Percentiles rank a stretch among this genome's conserved stretches.
Conservation (phyloP, 2,329 filamentous ascomycete genomes). For the Blumeria hordei region DNA sequence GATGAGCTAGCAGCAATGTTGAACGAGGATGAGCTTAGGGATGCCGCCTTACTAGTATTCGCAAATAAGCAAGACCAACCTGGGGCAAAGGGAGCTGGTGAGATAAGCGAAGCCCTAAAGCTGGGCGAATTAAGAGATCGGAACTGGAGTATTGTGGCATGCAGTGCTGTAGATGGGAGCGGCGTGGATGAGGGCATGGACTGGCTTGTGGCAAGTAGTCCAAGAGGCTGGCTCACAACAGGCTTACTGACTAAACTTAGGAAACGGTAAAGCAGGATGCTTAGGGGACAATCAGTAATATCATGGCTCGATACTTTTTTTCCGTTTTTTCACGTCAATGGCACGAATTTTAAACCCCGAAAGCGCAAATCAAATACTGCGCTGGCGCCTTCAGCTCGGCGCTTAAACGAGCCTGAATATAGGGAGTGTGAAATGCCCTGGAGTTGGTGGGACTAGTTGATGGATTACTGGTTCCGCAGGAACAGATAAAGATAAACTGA, state of each 20-base stretch:
- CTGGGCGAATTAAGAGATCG: conserved; percentile 79
- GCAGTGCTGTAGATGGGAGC: conserved; percentile 82
- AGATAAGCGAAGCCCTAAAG: conserved; percentile 83
- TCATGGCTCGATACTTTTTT: too few relatives aligned
- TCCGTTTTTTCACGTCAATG: too few relatives aligned
- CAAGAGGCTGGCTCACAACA: not conserved
- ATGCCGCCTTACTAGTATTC: conserved; percentile 80
- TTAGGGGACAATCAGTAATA: not conserved
- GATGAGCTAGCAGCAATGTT: conserved; percentile 90
- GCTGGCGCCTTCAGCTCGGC: too few relatives aligned
- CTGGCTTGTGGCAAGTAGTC: conserved; percentile 45
- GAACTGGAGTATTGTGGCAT: conserved; percentile 98
- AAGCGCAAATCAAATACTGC: too few relatives aligned
- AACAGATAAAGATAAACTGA: too few relatives aligned
- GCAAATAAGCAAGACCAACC: conserved; percentile 99
- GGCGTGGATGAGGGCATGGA: conserved; percentile 97
- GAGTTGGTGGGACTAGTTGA: too few relatives aligned
- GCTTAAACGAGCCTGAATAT: too few relatives aligned
- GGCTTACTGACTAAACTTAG: conserved; percentile 5
- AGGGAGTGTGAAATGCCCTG: too few relatives aligned
- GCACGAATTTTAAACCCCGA: too few relatives aligned
- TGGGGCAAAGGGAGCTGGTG: conserved; percentile 82
- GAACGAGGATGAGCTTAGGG: conserved; percentile 87
- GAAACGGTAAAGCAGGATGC: conserved; percentile 16
- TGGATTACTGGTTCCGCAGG: too few relatives aligned